These are phyloP conservation scores for Herpetomonas samuelpessoai DNA, from an alignment of 208 protist genomes.

Conservation along the genomic window DNA sequence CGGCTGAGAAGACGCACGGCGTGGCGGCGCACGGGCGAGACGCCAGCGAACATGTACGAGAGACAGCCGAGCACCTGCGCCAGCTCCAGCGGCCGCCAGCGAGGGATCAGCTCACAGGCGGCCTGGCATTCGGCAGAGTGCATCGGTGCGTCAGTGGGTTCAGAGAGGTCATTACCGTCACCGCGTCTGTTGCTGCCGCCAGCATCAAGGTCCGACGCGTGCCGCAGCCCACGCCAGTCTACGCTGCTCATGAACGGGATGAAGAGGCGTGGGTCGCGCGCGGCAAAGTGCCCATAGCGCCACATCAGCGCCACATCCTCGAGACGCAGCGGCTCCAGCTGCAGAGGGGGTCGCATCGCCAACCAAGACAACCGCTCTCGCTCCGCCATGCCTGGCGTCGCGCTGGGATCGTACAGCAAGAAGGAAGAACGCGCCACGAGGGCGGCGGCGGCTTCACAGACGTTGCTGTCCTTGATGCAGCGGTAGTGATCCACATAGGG, in stretches of 20 bases:
- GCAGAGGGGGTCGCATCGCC: conserved; percentile 47
- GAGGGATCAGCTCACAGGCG: conserved; percentile 63
- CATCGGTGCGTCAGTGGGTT: background rate
- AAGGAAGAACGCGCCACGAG: conserved; percentile 56
- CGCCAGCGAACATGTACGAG: conserved; percentile 63
- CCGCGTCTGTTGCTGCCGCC: conserved; percentile 1
- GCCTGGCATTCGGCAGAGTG: conserved; percentile 60
- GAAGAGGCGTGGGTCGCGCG: conserved; percentile 71
- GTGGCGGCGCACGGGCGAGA: conserved; percentile 52
- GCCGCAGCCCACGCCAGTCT: conserved; percentile 68
- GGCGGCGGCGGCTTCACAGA: conserved; percentile 61
- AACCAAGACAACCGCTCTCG: conserved; percentile 61
- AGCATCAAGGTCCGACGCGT: background rate
- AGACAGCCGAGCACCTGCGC: conserved; percentile 70
- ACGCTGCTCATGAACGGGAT: conserved; percentile 92
- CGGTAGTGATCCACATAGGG: conserved; percentile 45
- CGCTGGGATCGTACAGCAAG: conserved; percentile 44
- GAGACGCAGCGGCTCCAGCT: conserved; percentile 47
- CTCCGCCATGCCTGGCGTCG: conserved; percentile 58
- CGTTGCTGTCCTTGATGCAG: conserved; percentile 53
- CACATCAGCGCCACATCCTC: conserved; percentile 92
- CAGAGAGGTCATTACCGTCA: background rate
- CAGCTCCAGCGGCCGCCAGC: conserved; percentile 62
- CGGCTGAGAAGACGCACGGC: conserved; percentile 57
- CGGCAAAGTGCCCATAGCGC: conserved; percentile 89